These are phyloP conservation scores for Aspergillus arachidicola DNA, from an alignment of 2,329 filamentous ascomycete species.

Conservation along the genomic window DNA sequence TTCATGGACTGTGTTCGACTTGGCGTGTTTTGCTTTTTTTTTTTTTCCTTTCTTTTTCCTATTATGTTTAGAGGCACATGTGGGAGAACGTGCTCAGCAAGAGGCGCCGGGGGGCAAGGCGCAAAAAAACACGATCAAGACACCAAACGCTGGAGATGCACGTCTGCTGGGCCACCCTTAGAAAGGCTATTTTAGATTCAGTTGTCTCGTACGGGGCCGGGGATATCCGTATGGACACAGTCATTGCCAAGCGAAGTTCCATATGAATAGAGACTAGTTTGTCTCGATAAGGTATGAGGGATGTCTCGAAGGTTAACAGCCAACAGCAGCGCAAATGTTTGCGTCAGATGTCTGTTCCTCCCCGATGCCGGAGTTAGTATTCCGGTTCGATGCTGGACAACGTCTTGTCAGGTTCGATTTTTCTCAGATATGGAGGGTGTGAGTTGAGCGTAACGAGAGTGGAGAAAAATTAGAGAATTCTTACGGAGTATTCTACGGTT, in stretches of 20 bases:
- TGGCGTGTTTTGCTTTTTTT: background rate
- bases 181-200: background rate
- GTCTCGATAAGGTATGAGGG: background rate
- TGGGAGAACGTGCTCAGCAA: too few species aligned
- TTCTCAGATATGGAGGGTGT: too few species aligned
- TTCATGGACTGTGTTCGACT: background rate
- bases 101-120: too few species aligned
- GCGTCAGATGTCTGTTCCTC: background rate
- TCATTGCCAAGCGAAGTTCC: background rate
- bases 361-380: too few species aligned
- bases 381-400: too few species aligned
- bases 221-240: background rate
- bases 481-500: too few species aligned
- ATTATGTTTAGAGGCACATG: too few species aligned
- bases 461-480: too few species aligned
- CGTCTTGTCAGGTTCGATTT: too few species aligned
- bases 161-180: background rate
- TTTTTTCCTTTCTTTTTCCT: too few species aligned
- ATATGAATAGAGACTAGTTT: background rate
- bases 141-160: background rate
- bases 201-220: background rate
- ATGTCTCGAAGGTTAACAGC: background rate
- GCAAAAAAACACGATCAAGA: too few species aligned
- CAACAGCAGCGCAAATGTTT: background rate
- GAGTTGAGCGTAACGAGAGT: too few species aligned